phyloP scores from a whole-genome alignment of 202 grass and related monocot species.

The Brachypodium distachyon region DNA sequence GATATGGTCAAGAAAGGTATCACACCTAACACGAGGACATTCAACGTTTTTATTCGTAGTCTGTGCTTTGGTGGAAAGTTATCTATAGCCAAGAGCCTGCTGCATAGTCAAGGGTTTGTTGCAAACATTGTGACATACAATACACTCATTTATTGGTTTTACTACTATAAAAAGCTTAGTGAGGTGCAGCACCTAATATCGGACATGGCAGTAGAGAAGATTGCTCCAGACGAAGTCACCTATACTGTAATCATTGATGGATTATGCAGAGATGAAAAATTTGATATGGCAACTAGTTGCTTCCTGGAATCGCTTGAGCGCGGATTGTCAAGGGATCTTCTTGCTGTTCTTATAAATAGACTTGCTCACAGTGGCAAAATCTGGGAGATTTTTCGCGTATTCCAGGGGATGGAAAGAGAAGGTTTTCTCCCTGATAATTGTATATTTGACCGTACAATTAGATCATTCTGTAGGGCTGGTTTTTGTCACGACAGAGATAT shows the following conservation, averaged over 20 bases:
- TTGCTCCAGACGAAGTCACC: constrained; percentile 48
- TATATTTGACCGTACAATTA: constrained; percentile 43
- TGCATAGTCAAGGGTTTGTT: constrained; percentile 27
- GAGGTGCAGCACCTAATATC: constrained; percentile 14
- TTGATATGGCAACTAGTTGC: constrained; percentile 25
- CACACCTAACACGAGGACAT: constrained; percentile 39
- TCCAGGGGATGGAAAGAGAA: constrained; percentile 20
- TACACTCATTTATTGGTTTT: constrained; percentile 64
- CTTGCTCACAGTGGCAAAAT: constrained; percentile 37
- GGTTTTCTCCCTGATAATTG: constrained; percentile 21
- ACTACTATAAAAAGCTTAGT: constrained; percentile 11
- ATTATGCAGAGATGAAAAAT: constrained; percentile 36
- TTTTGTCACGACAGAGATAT: constrained; percentile 38
- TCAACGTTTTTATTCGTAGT: constrained; percentile 69
- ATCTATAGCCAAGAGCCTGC: constrained; percentile 24
- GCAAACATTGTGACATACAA: constrained; percentile 76
- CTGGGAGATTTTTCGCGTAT: constrained; percentile 29
- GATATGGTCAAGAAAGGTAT: constrained; percentile 73
- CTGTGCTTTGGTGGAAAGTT: constrained; percentile 42
- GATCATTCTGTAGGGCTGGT: constrained; percentile 40
- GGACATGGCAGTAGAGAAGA: constrained; percentile 27
- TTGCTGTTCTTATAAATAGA: constrained; percentile 37
- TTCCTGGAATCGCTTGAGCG: constrained; percentile 38
- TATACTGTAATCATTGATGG: constrained; percentile 46
- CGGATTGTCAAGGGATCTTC: constrained; percentile 36